Conservation (phyloP, 2,329 filamentous ascomycete species). For the Monosporascus sp. region DNA sequence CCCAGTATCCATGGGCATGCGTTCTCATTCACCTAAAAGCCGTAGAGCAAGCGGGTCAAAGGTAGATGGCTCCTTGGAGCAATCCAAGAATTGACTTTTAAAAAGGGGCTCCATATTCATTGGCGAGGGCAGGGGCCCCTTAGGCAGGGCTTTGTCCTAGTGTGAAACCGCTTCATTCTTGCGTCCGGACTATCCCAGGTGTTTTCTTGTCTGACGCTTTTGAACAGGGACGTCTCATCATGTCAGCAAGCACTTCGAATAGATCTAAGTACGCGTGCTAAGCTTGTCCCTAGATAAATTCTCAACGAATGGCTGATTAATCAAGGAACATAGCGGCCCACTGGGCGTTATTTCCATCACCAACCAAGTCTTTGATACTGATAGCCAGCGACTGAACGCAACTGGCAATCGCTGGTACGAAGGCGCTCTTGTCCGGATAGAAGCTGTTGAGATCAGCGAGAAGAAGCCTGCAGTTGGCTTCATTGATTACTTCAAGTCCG, state of each 20-base stretch:
- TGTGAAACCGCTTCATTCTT: slow-evolving; percentile 31
- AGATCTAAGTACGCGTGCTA: neutral
- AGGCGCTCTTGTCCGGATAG: slow-evolving; percentile 33
- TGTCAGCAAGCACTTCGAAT: neutral
- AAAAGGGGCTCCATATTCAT: slow-evolving; percentile 32
- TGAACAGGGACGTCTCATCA: neutral
- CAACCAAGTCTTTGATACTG: slow-evolving; percentile 34
- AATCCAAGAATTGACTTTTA: slow-evolving; percentile 27
- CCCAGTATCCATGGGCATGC: slow-evolving; percentile 30
- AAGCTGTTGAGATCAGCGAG: slow-evolving; percentile 9
- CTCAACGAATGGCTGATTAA: slow-evolving; percentile 28
- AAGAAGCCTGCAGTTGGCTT: slow-evolving; percentile 15
- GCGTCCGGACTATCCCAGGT: slow-evolving; percentile 33
- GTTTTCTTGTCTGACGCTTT: slow-evolving; percentile 17
- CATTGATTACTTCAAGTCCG: slow-evolving; percentile 30
- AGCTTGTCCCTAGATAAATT: slow-evolving; percentile 29
- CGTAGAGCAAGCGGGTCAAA: neutral
- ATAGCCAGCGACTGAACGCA: slow-evolving; percentile 35
- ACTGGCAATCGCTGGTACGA: slow-evolving; percentile 32
- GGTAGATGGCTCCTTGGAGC: slow-evolving; percentile 25
- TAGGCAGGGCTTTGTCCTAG: slow-evolving; percentile 29
- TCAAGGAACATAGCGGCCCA: slow-evolving; percentile 41
- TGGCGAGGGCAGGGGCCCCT: slow-evolving; percentile 22
- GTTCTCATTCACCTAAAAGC: slow-evolving; percentile 38
- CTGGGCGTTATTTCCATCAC: slow-evolving; percentile 32